Conservation (phyloP, 352 stramenopile genomes). For the Hyaloperonospora arabidopsidis region DNA sequence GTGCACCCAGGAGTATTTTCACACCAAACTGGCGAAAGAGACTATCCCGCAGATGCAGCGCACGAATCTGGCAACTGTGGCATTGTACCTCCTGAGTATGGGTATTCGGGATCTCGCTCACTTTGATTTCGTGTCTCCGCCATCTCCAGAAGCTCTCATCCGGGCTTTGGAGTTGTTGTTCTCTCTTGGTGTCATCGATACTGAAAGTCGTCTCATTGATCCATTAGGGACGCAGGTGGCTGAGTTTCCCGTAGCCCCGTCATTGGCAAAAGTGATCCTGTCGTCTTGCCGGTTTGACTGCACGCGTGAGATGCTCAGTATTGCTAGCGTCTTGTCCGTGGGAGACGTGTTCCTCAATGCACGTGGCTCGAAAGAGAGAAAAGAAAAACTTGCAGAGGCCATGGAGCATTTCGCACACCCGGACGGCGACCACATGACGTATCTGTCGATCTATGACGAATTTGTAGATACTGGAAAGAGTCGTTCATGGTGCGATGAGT, state of each 20-base stretch:
- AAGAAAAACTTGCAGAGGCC: conserved; percentile 53
- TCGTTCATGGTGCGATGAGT: conserved; percentile 68
- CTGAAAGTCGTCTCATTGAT: conserved; percentile 51
- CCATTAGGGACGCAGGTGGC: conserved; percentile 91
- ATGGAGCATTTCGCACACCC: conserved; percentile 63
- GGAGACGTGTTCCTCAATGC: conserved; percentile 70
- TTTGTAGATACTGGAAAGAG: conserved; percentile 60
- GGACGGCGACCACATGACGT: conserved; percentile 65
- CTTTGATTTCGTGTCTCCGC: conserved; percentile 78
- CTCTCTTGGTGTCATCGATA: conserved; percentile 56
- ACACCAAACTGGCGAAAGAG: conserved; percentile 36
- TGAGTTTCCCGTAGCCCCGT: conserved; percentile 95
- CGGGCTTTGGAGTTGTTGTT: conserved; percentile 64
- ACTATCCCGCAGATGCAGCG: conserved; percentile 80
- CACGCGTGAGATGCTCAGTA: conserved; percentile 89
- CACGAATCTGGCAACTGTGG: conserved; percentile 65
- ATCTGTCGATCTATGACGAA: conserved; percentile 59
- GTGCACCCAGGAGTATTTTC: conserved; percentile 56
- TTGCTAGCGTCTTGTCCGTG: conserved; percentile 94
- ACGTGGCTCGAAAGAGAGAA: conserved; percentile 55
- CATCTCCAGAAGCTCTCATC: conserved; percentile 60
- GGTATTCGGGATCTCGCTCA: conserved; percentile 80
- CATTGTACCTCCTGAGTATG: conserved; percentile 71
- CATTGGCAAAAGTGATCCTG: conserved; percentile 62
- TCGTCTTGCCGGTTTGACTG: conserved; percentile 71